Conservation (phyloP, 352 stramenopile genomes). For the Pythium volutum region DNA sequence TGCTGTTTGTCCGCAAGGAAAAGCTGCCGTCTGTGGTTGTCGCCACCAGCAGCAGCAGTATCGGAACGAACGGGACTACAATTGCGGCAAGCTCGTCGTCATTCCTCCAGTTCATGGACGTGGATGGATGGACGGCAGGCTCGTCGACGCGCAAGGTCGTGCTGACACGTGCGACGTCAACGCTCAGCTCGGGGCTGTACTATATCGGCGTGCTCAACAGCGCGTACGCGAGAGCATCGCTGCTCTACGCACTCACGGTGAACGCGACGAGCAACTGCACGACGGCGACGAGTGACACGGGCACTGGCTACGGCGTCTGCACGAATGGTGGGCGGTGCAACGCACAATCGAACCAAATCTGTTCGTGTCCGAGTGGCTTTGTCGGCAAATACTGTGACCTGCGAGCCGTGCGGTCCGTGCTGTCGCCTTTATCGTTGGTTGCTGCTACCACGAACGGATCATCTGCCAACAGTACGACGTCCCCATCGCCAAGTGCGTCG, state of each 20-base stretch:
- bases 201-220: conserved; percentile 78
- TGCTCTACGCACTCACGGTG: conserved; percentile 54
- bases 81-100: conserved; percentile 8
- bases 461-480: background rate
- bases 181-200: conserved; percentile 66
- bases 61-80: background rate
- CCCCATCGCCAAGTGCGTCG: background rate
- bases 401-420: conserved; percentile 5
- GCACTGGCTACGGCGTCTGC: conserved; percentile 28
- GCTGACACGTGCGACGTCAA: conserved; percentile 52
- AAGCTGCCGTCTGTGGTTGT: conserved; percentile 41
- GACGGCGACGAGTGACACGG: conserved; percentile 14
- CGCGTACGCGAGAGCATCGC: conserved; percentile 43
- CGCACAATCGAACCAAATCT: conserved; percentile 44
- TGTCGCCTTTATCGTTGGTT: conserved; percentile 14
- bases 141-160: conserved; percentile 48
- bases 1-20: conserved; percentile 69
- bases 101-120: conserved; percentile 54
- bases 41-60: conserved; percentile 13
- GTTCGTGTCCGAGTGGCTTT: conserved; percentile 37
- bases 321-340: conserved; percentile 48
- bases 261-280: conserved; percentile 48
- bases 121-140: conserved; percentile 41
- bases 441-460: background rate
- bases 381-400: conserved; percentile 45